Percentiles rank a stretch among this genome's conserved stretches.
Conservation (phyloP, 1,139 yeast species). For the Blastobotrys apis region DNA sequence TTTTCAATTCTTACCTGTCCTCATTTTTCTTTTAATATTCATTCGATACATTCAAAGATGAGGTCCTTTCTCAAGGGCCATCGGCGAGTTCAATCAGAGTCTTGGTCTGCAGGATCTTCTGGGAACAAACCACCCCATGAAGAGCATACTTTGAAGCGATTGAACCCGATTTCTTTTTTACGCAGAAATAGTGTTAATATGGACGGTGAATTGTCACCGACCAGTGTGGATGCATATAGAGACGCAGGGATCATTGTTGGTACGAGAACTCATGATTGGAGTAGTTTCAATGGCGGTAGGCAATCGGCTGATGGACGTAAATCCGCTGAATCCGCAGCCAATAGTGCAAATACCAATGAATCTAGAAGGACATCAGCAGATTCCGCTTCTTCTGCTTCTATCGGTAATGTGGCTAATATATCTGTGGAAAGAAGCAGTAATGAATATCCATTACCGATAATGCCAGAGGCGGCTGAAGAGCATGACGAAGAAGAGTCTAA, state of each 20-base stretch:
- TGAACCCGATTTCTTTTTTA: constrained; percentile 28
- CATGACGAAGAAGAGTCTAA: not conserved
- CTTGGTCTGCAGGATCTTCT: constrained; percentile 5
- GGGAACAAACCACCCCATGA: constrained; percentile 4
- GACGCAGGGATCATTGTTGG: constrained; percentile 36
- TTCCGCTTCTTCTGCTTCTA: not conserved
- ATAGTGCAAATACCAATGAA: too few relatives aligned
- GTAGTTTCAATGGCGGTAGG: constrained; percentile 11
- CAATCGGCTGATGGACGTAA: not conserved
- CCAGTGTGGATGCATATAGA: constrained; percentile 21
- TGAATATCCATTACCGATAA: too few relatives aligned
- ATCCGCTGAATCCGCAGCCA: not conserved
- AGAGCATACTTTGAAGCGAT: constrained; percentile 25
- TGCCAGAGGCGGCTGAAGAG: constrained; percentile 3
- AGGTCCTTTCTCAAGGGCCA: constrained; percentile 26
- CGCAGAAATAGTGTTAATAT: constrained; percentile 16
- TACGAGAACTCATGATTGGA: constrained; percentile 36
- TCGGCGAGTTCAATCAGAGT: constrained; percentile 14
- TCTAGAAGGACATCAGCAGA: not conserved
- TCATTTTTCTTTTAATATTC: too few relatives aligned
- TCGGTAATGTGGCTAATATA: too few relatives aligned
- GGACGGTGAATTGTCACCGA: constrained; percentile 6
- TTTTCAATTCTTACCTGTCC: too few relatives aligned
- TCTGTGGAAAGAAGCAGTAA: too few relatives aligned
- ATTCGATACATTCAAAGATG: too few relatives aligned